A percentile compares a stretch with the other conserved stretches of the same genome.
phyloP scores from a whole-genome alignment of 371 early-diverging fungal genomes.

The Mortierella sp. region DNA sequence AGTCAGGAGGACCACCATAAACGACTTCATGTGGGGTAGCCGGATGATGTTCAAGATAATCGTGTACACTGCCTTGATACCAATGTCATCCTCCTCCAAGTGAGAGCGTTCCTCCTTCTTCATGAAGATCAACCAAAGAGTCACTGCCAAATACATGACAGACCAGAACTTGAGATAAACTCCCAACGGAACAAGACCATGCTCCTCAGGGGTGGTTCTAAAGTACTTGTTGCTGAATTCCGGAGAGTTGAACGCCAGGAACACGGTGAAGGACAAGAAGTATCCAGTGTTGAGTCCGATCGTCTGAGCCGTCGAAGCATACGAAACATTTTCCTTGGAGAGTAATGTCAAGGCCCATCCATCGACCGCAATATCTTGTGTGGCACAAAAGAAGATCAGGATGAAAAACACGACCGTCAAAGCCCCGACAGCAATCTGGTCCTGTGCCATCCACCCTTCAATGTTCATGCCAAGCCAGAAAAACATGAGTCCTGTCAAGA shows the following conservation, averaged over 20 bases:
- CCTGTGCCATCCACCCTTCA: slow-evolving; percentile 76
- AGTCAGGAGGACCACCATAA: slow-evolving; percentile 83
- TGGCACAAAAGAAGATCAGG: slow-evolving; percentile 94
- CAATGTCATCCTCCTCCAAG: slow-evolving; percentile 61
- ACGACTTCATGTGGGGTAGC: slow-evolving; percentile 72
- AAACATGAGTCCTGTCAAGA: slow-evolving; percentile 79
- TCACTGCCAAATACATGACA: slow-evolving; percentile 84
- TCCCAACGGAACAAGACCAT: slow-evolving; percentile 84
- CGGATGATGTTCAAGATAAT: slow-evolving; percentile 49
- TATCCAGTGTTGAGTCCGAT: slow-evolving; percentile 96
- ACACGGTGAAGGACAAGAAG: slow-evolving; percentile 96
- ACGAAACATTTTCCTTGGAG: slow-evolving; percentile 87
- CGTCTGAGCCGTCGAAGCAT: slow-evolving; percentile 95
- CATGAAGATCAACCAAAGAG: slow-evolving; percentile 82
- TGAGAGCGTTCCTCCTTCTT: slow-evolving; percentile 72
- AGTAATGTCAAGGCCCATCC: slow-evolving; percentile 96
- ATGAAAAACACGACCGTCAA: slow-evolving; percentile 78
- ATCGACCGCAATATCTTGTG: slow-evolving; percentile 98
- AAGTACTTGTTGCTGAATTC: slow-evolving; percentile 97
- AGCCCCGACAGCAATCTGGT: slow-evolving; percentile 69
- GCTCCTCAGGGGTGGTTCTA: slow-evolving; percentile 71
- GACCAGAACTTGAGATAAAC: slow-evolving; percentile 94
- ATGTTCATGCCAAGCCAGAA: slow-evolving; percentile 81
- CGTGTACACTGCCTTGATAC: slow-evolving; percentile 64
- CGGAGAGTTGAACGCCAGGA: slow-evolving; percentile 92